These are phyloP conservation scores for Ophiostoma quercus DNA, from an alignment of 2,329 filamentous ascomycete genomes.

Conservation along the genomic window DNA sequence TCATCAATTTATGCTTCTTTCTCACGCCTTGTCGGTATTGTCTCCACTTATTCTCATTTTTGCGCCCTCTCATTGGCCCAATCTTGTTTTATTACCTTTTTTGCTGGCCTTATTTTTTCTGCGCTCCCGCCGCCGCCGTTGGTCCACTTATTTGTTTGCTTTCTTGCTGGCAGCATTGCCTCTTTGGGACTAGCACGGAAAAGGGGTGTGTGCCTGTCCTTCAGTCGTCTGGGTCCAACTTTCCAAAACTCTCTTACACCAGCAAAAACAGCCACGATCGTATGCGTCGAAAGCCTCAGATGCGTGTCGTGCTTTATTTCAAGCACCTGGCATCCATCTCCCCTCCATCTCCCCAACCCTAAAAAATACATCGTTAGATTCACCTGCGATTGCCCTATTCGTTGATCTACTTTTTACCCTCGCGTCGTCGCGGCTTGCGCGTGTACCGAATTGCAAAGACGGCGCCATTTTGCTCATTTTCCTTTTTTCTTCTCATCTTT, in stretches of 20 bases:
- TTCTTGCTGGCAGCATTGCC: conserved; percentile 18
- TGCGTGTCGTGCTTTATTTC: conserved; percentile 6
- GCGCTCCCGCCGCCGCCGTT: conserved; percentile 13
- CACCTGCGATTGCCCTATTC: neutral
- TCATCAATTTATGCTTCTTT: neutral
- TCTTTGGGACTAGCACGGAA: conserved; percentile 15
- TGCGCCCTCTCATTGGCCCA: conserved; percentile 11
- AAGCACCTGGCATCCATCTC: neutral
- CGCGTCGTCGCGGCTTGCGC: neutral
- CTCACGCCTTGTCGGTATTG: conserved; percentile 2
- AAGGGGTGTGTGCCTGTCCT: conserved; percentile 15
- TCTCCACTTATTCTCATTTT: conserved; percentile 15
- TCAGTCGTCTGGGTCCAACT: conserved; percentile 6
- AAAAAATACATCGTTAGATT: neutral
- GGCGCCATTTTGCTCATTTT: neutral
- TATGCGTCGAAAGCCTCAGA: neutral
- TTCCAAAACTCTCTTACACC: conserved; percentile 25
- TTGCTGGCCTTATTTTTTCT: neutral
- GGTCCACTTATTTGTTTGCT: conserved; percentile 18
- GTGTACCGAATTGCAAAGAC: conserved; percentile 12
- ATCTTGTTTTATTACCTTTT: conserved; percentile 17
- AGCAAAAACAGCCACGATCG: conserved; percentile 20
- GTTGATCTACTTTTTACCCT: conserved; percentile 8
- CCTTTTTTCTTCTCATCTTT: neutral
- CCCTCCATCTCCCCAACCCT: neutral